These are phyloP conservation scores for Backusella liffmaniae DNA, from an alignment of 192 early-diverging fungal species.

Conservation along the genomic window DNA sequence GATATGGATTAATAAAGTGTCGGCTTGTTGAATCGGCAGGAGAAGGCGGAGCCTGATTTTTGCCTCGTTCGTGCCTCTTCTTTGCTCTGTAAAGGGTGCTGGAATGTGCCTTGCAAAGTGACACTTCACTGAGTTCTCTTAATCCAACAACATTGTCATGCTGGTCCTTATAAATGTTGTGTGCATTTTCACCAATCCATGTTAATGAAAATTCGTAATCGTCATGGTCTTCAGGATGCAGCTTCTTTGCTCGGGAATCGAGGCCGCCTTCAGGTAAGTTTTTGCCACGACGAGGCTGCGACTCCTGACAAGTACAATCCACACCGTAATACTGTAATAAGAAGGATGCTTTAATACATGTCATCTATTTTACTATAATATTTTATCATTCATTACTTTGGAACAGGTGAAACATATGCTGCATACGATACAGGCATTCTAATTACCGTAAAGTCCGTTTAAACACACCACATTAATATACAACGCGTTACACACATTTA, in stretches of 20 bases:
- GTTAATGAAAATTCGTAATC: slow-evolving; percentile 34
- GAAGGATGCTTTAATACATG: neutral
- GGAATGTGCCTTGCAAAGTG: slow-evolving; percentile 41
- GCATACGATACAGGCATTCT: slow-evolving; percentile 41
- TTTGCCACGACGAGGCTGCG: slow-evolving; percentile 33
- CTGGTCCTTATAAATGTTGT: slow-evolving; percentile 30
- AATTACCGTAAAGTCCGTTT: slow-evolving; percentile 1
- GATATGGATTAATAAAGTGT: neutral
- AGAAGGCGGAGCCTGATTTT: slow-evolving; percentile 28
- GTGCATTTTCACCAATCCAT: slow-evolving; percentile 36
- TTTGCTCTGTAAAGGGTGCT: slow-evolving; percentile 39
- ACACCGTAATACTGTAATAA: slow-evolving; percentile 28
- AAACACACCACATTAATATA: neutral
- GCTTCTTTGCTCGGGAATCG: slow-evolving; percentile 38
- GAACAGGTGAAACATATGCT: slow-evolving; percentile 38
- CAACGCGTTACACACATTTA: neutral
- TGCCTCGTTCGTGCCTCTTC: slow-evolving; percentile 23
- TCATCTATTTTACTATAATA: neutral
- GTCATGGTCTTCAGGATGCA: slow-evolving; percentile 26
- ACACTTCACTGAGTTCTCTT: slow-evolving; percentile 27
- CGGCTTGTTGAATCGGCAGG: slow-evolving; percentile 22
- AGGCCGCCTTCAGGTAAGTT: slow-evolving; percentile 31
- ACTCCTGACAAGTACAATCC: slow-evolving; percentile 27
- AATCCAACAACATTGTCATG: slow-evolving; percentile 24
- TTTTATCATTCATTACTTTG: slow-evolving; percentile 19